These are phyloP conservation scores for Trametopsis cervina DNA, from an alignment of 768 basidiomycete species.

Conservation along the genomic window DNA sequence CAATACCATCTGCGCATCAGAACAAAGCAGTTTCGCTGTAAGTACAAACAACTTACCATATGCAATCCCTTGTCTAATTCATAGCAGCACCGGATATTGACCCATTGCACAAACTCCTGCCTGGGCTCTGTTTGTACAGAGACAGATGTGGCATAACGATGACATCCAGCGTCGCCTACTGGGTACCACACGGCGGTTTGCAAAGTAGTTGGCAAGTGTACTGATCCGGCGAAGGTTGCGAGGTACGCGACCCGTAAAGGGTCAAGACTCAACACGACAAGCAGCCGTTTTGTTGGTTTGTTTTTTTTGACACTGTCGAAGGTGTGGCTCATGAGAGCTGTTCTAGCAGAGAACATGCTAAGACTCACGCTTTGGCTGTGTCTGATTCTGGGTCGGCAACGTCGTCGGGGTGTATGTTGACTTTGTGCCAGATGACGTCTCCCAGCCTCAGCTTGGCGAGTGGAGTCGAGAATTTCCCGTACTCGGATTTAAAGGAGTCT, in stretches of 20 bases:
- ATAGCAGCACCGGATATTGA: not conserved
- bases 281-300: not conserved
- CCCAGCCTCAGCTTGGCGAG: not conserved
- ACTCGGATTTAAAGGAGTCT: not conserved
- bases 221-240: not conserved
- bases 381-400: not conserved
- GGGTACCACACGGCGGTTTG: not conserved
- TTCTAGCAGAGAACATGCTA: not conserved
- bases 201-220: not conserved
- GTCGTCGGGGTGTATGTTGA: not conserved
- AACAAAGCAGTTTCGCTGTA: too few relatives aligned
- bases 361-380: not conserved
- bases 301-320: not conserved
- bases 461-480: not conserved
- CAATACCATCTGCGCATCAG: too few relatives aligned
- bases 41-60: too few relatives aligned
- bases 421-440: not conserved
- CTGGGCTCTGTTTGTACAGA: not conserved
- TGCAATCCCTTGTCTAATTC: too few relatives aligned
- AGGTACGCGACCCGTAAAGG: not conserved
- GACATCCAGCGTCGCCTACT: not conserved
- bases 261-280: not conserved
- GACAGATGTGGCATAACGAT: too few relatives aligned
- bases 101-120: not conserved
- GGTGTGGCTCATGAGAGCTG: not conserved